Conservation (phyloP, 2,329 filamentous ascomycete species). For the Colletotrichum sp. region DNA sequence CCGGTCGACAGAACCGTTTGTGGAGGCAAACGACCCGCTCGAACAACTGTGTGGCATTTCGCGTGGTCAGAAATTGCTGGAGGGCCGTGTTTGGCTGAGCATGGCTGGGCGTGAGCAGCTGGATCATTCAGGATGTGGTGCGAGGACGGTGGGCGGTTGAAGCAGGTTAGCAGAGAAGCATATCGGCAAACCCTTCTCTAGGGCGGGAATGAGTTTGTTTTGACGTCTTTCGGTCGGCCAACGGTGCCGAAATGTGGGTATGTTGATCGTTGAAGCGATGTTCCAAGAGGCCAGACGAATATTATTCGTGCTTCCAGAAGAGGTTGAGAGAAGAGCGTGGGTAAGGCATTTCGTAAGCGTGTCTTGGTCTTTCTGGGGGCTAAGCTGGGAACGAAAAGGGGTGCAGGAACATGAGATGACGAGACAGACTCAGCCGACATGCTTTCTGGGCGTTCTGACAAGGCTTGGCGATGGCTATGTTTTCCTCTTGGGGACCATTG, state of each 20-base stretch:
- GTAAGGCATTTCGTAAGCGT: neutral
- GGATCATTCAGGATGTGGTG: neutral
- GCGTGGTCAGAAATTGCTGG: neutral
- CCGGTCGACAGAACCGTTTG: neutral
- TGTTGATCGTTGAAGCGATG: neutral
- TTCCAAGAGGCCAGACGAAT: neutral
- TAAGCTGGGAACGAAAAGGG: neutral
- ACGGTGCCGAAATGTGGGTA: neutral
- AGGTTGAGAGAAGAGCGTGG: neutral
- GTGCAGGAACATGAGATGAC: neutral
- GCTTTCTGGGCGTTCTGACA: neutral
- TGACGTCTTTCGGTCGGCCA: neutral
- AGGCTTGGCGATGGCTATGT: neutral
- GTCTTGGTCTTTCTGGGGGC: neutral
- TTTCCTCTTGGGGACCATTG: neutral
- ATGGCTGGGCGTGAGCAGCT: neutral
- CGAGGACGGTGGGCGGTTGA: neutral
- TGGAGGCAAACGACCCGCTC: neutral
- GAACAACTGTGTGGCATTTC: neutral
- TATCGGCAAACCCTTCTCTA: neutral
- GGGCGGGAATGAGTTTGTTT: neutral
- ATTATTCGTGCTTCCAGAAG: neutral
- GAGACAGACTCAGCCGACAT: neutral
- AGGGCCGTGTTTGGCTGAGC: neutral
- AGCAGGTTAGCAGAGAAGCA: neutral